Base-by-base conservation (phyloP, 441 rosid genomes). In the Brassica hybrid region DNA sequence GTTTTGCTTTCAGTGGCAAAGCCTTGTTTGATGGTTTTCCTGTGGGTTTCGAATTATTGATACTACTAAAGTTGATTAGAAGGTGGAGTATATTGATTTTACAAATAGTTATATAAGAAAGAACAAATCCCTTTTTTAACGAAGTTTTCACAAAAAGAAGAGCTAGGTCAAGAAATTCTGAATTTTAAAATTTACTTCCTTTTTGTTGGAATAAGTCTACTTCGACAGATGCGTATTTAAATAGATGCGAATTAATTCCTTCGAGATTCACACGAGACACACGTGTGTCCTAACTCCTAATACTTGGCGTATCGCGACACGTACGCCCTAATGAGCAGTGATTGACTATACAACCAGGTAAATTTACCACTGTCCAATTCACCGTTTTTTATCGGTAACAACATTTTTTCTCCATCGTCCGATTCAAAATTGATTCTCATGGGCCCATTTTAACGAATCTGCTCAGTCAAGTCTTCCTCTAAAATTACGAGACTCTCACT, bases 251-350 rank as follows among this genome's bases (percentile, higher is more conserved):
- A 5, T 27, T 25, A 36, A 36, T 23, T 69, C 23, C 12, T 71
- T 17, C 13, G 36, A 78, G 58, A 78, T 62, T 67, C 56, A 62
- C 27, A 68, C 11, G 25, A n/a, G 34, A 3, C 11, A 62, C 78
- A 73, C 71, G 71, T 73, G 71, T 79, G 6, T 4, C 71, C 52
- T 18, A 67, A 9, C 6, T 4, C 71, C 52, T 18, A 67, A 9
- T 12, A 36, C 65, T 41, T 78, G 69, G 65, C 38, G n/a, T 13
- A 12, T 36, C 21, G 14, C 9, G 59, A 73, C 81, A 72, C 77
- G 74, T 78, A 60, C 56, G 18, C 32, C 50, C 58, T 18, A 21
- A 61, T 5, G 61, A 77, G 67, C 50, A 64, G 62, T 57, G 71
- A 36, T 43, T 58, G 67, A 58, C 62, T 52, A 52, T 10, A 71